Percentiles rank a stretch among this genome's conserved stretches.
These are phyloP conservation scores for Cryptosporidium meleagridis DNA, from an alignment of 169 alveolate species.

Conservation along the genomic window DNA sequence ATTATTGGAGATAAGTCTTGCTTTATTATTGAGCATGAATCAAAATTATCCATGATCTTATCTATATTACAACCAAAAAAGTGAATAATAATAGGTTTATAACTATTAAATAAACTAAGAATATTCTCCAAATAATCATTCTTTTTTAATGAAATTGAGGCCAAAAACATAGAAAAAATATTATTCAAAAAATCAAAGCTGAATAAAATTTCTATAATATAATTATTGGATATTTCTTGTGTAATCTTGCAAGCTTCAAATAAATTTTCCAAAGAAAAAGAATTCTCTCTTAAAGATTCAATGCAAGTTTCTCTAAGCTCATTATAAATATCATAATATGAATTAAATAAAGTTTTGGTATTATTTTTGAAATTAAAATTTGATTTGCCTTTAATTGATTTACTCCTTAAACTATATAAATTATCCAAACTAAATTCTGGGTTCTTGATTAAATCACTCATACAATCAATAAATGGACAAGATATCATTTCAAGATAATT, in stretches of 20 bases:
- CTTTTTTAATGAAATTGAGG: not conserved
- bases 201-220: constrained; percentile 4
- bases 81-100: not conserved
- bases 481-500: constrained; percentile 37
- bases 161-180: constrained; percentile 5
- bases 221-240: not conserved
- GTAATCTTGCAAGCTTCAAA: constrained; percentile 5
- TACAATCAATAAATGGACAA: constrained; percentile 39
- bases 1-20: constrained; percentile 69
- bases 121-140: not conserved
- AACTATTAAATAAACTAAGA: not conserved
- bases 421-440: not conserved
- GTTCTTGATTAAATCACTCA: not conserved
- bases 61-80: not conserved
- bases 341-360: constrained; percentile 1
- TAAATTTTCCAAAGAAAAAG: constrained; percentile 23
- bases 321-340: constrained; percentile 15
- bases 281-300: constrained; percentile 48
- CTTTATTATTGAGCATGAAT: not conserved
- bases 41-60: constrained; percentile 5
- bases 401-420: not conserved
- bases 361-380: not conserved
- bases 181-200: constrained; percentile 26
- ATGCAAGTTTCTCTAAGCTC: constrained; percentile 62
- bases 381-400: not conserved